Base-by-base conservation (phyloP, 1,284 basidiomycete species). In the Chiua sp. region DNA sequence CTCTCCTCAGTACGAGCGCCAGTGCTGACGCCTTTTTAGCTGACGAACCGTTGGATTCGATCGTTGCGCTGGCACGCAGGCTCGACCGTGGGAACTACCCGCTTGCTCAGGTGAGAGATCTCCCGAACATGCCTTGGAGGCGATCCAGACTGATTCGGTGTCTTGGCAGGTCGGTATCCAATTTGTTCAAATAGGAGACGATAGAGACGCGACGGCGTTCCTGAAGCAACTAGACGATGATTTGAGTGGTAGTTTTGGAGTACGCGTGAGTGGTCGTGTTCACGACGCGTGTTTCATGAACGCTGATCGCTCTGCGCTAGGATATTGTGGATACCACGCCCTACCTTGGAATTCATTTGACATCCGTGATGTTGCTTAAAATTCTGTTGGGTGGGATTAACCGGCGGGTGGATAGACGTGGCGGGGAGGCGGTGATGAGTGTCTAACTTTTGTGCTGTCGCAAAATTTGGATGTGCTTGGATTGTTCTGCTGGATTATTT, bases 321-420 rank as follows among this genome's bases (percentile, higher is more conserved):
- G 84, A 86, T 62, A 88, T 88, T 7, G 85, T 88, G 4, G 87
- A 89, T 65, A 87, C 84, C 4, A 84, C 85, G 0, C 80, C 82
- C 3, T 87, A 80, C 63, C 69, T 69, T 3, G 79, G 78, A 4
- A 68, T 76, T 18, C 54, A 69, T 18, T 65, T 87, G 46, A 78
- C 68, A 26, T 75, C 78, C 1, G 78, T 82, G 12, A 71, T 80
- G 59, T 60, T 86, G 48, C 75, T 79, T 60, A 88, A 88, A 68
- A 79, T 83, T 44, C 73, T 88, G 6, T 70, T 87, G 10, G 85
- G 85, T 42, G 87, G 86, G 2, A 81, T 88, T 54, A 85, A 87
- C 67, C 75, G 82, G 30, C 76, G 82, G 46, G 76, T 86, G 1
- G 86, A 87, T 63, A 66, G 71, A 51, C 73, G 71, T 51, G 78